Evolutionary conservation across 495 filamentous ascomycete species (phyloP).

Genomic region (Podospora bellae-mahoneyi): DNA sequence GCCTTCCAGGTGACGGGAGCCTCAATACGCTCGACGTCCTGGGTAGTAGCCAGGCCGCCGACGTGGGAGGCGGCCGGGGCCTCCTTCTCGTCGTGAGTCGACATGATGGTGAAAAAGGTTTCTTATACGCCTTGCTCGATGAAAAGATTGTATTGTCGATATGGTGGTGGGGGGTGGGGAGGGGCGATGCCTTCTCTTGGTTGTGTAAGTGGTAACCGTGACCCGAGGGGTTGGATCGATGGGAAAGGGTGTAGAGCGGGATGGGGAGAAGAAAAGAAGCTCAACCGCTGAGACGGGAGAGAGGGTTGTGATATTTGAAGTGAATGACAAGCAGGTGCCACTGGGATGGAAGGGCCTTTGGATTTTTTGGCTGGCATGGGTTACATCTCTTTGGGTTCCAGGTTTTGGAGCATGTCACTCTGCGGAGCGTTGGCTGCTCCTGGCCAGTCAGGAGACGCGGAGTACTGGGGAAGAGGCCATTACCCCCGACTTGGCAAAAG

Average conservation of each 20-base stretch:
- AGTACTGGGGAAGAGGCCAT: conserved; percentile 26
- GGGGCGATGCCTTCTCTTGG: not conserved
- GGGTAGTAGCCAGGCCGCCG: conserved; percentile 23
- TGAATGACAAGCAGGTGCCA: not conserved
- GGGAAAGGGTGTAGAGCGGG: conserved; percentile 3
- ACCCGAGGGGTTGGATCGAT: not conserved
- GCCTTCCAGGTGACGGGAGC: conserved; percentile 64
- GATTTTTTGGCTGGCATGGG: conserved; percentile 5
- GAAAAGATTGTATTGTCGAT: not conserved
- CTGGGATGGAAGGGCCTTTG: conserved; percentile 4
- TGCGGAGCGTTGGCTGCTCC: conserved; percentile 16
- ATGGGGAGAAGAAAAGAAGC: conserved; percentile 8
- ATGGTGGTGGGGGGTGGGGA: not conserved
- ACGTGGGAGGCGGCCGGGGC: conserved; percentile 16
- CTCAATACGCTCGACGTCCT: conserved; percentile 54
- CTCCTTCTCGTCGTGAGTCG: conserved; percentile 25
- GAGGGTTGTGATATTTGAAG: conserved; percentile 1
- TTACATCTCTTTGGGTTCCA: conserved; percentile 2
- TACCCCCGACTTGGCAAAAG: conserved; percentile 32
- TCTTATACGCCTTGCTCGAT: not conserved
- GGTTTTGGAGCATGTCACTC: conserved; percentile 24
- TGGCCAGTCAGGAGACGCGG: conserved; percentile 26
- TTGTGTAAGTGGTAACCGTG: not conserved
- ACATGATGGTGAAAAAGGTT: conserved; percentile 19
- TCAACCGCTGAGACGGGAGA: not conserved